Base-by-base conservation (phyloP, 805 yeast species). In the Lachancea fermentati region DNA sequence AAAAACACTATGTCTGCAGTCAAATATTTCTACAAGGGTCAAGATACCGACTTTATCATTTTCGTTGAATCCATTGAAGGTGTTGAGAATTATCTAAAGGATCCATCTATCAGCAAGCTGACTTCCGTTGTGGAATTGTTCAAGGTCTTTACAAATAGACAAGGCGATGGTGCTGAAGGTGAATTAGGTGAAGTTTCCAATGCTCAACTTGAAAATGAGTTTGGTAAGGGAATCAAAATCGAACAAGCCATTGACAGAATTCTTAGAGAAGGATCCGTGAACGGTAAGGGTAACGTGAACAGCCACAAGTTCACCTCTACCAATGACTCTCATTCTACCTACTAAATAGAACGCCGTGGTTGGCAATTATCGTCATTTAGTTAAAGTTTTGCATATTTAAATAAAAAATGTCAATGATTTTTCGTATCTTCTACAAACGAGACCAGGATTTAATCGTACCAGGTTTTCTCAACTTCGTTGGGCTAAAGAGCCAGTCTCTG, bases 101-200 rank as follows among this genome's bases (percentile, higher is more conserved):
- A 76, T 29, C 79, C 78, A 43, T 44, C 67, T 1, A 51, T 71
- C 25, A 63, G 78, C 11, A 46, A 49, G 28, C 40, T 58, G 15
- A 60, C 77, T 15, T 81, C 91, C 16, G 73, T 82, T 4, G 78
- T 84, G 1, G 79, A 81, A 0, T 68, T 72, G 6, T 84, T 75
- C 66, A 75, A 81, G 52, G 71, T 86, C n/a, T 87, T 71, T 56
- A 69, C 74, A 16, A 74, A 76, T 41, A 71, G 72, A 45, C 68
- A 67, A 17, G 82, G 85, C 34, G 66, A 65, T 30, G 95, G 95
- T 24, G 65, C 78, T 3, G 84, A 77, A 51, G 95, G 95, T 42
- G 70, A 72, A 6, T 57, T 83, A 18, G 85, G 81, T 37, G 79
- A 76, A 52, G 95, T 91, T 2, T 81, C 91, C 5, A 73, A 76